Percentiles rank a stretch among this genome's conserved stretches.
Evolutionary conservation across 371 early-diverging fungal genomes (phyloP).

Genomic region (Mortierella sp.): DNA sequence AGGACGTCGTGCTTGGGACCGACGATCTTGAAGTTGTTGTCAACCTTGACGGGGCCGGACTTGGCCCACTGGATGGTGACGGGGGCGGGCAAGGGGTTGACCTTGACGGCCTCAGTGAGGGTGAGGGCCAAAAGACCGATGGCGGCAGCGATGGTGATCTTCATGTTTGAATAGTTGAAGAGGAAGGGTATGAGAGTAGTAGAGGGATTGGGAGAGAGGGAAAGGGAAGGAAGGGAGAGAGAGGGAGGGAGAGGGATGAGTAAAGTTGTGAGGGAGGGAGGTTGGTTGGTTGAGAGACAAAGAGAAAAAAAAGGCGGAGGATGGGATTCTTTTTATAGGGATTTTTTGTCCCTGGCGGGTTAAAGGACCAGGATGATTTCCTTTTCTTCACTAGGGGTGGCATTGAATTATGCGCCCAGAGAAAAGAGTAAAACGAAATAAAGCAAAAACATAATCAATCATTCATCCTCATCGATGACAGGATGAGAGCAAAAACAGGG

Average conservation of each 20-base stretch:
- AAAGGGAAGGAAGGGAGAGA: background rate
- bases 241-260: background rate
- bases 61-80: constrained; percentile 40
- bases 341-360: background rate
- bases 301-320: constrained; percentile 32
- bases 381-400: background rate
- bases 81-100: constrained; percentile 54
- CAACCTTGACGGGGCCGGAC: constrained; percentile 49
- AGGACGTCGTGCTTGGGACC: constrained; percentile 46
- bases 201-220: background rate
- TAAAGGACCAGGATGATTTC: background rate
- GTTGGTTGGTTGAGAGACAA: constrained; percentile 53
- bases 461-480: background rate
- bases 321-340: constrained; percentile 30
- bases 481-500: background rate
- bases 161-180: constrained; percentile 25
- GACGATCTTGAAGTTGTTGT: constrained; percentile 49
- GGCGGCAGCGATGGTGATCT: constrained; percentile 52
- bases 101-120: constrained; percentile 52
- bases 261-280: constrained; percentile 4
- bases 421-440: background rate
- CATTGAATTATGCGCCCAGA: background rate
- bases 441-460: background rate
- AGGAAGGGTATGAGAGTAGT: background rate
- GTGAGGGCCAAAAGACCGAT: constrained; percentile 56